phyloP scores from a whole-genome alignment of 2,329 filamentous ascomycete genomes.

The Tricladium varicosporioides region DNA sequence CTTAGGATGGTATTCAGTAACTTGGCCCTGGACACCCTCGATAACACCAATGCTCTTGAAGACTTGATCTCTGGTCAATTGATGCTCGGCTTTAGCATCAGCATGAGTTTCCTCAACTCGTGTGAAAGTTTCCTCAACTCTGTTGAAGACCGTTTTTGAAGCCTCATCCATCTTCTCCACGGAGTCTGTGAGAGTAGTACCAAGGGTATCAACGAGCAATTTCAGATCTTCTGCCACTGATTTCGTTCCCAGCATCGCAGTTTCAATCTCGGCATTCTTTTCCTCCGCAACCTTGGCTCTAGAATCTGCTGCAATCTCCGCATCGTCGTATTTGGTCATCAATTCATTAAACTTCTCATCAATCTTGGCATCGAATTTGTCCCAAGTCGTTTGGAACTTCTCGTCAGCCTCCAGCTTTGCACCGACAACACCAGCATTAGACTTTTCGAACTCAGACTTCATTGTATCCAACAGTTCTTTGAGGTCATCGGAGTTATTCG shows the following conservation, averaged over 20 bases:
- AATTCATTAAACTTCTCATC: constrained; percentile 72
- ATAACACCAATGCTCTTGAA: constrained; percentile 71
- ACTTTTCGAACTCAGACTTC: constrained; percentile 83
- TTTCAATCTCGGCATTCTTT: constrained; percentile 69
- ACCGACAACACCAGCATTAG: constrained; percentile 74
- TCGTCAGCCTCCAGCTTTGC: constrained; percentile 82
- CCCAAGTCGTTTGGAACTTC: constrained; percentile 62
- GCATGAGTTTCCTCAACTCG: constrained; percentile 74
- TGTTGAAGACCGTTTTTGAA: constrained; percentile 80
- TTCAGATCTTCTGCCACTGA: constrained; percentile 83
- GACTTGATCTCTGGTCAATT: constrained; percentile 78
- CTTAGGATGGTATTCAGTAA: constrained; percentile 83
- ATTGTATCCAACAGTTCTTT: constrained; percentile 73
- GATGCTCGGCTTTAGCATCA: constrained; percentile 75
- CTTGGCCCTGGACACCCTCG: constrained; percentile 72
- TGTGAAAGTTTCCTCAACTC: constrained; percentile 74
- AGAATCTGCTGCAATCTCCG: constrained; percentile 71
- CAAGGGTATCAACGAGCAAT: constrained; percentile 79
- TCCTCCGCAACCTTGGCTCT: constrained; percentile 72
- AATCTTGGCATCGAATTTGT: constrained; percentile 53
- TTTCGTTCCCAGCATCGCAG: constrained; percentile 73
- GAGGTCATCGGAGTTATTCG: constrained; percentile 58
- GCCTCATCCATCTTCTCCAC: constrained; percentile 86
- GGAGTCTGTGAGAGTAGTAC: constrained; percentile 75
- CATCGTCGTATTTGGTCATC: constrained; percentile 84